phyloP scores from a whole-genome alignment of 2,329 filamentous ascomycete genomes.

The Cadophora malorum region DNA sequence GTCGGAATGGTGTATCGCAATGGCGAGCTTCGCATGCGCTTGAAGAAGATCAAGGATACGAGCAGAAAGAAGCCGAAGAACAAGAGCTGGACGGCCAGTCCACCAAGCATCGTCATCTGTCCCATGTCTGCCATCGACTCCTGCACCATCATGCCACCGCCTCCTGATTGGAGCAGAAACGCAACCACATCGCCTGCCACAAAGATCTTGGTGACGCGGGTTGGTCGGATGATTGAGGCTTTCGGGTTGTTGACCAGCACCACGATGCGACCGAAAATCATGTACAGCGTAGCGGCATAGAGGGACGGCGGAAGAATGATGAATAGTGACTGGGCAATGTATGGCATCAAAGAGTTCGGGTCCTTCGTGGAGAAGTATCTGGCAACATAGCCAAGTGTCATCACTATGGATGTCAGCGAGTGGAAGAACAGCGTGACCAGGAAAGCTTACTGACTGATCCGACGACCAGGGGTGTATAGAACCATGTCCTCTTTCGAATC shows the following conservation, averaged over 20 bases:
- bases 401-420: conserved; percentile 30
- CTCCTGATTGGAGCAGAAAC: conserved; percentile 56
- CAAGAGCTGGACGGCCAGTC: conserved; percentile 55
- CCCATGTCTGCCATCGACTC: conserved; percentile 39
- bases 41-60: conserved; percentile 51
- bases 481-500: conserved; percentile 33
- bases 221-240: conserved; percentile 48
- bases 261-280: conserved; percentile 43
- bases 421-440: neutral
- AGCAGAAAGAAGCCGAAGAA: conserved; percentile 57
- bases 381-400: conserved; percentile 34
- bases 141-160: conserved; percentile 34
- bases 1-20: conserved; percentile 21
- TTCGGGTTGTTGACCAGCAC: conserved; percentile 31
- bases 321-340: conserved; percentile 39
- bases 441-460: conserved; percentile 32
- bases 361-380: conserved; percentile 33
- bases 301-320: conserved; percentile 44
- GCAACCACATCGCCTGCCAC: conserved; percentile 60
- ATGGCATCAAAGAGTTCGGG: conserved; percentile 45
- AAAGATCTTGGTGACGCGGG: conserved; percentile 60
- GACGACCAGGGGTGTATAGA: conserved; percentile 31
- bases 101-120: conserved; percentile 52
- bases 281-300: conserved; percentile 45
- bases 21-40: conserved; percentile 41